These are phyloP conservation scores for Tulasnella sp. DNA, from an alignment of 768 basidiomycete species.

Conservation along the genomic window DNA sequence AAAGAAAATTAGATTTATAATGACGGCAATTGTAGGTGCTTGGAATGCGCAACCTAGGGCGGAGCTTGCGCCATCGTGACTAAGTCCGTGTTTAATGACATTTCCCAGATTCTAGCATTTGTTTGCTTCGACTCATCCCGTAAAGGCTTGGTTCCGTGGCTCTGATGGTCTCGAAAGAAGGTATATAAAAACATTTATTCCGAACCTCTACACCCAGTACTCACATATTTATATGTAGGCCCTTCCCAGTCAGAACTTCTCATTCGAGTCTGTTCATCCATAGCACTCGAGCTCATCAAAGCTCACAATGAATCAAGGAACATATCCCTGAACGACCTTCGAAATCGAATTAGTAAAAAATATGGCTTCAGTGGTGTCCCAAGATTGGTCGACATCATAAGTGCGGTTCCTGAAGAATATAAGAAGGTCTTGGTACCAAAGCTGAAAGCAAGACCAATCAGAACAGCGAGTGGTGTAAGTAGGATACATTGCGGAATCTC, in stretches of 20 bases:
- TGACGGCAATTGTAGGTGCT: no score
- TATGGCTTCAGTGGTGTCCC: conserved; percentile 77
- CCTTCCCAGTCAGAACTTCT: conserved; percentile 78
- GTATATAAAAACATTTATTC: no score
- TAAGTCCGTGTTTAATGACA: no score
- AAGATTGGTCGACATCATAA: conserved; percentile 91
- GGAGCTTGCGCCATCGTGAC: no score
- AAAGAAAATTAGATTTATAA: no score
- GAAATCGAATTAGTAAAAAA: conserved; percentile 82
- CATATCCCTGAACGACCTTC: conserved; percentile 78
- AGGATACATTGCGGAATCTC: no score
- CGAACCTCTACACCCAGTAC: neutral
- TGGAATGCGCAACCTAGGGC: no score
- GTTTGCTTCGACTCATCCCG: no score
- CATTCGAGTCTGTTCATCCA: conserved; percentile 83
- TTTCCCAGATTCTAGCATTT: no score
- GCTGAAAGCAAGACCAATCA: conserved; percentile 82
- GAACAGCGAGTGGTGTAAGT: conserved; percentile 90
- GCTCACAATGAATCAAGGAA: conserved; percentile 65
- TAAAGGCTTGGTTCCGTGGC: no score
- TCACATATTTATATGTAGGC: neutral
- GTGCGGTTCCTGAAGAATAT: conserved; percentile 95
- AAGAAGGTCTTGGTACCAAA: conserved; percentile 83
- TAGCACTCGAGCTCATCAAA: conserved; percentile 86
- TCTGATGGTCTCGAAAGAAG: no score